Base-by-base conservation (phyloP, 1,139 yeast species). In the Wickerhamomyces sp. region DNA sequence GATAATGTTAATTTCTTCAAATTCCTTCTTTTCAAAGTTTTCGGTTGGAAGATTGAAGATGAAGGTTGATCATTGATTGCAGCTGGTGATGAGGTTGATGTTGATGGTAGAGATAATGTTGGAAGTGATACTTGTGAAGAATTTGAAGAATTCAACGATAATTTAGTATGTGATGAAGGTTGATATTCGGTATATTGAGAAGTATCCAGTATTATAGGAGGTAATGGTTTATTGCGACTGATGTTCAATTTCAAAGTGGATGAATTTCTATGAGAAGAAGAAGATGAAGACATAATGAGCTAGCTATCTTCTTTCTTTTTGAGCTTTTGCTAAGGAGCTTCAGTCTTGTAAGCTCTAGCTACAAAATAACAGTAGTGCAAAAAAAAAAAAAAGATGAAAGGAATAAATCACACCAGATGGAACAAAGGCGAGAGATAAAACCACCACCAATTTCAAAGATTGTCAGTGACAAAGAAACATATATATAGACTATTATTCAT, bases 11-110 rank as follows among this genome's bases (percentile, higher is more conserved):
- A 71, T 51, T 85, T 76, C 62, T 89, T 89, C 61, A 85, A 71
- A 62, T 89, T 89, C 55, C 85, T 79, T 46, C 96, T 74, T 52
- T 78, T 79, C 50, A 88, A 65, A 6, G 93, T 74, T 60, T 79
- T 84, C 36, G 82, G 67, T 56, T 69, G 76, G 63, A 65, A 76
- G 39, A 60, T 57, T 8, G 60, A 48, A 3, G 56, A 42, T 4
- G 47, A 40, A 41, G 49, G 32, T 27, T 42, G 27, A 11, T 18
- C 23, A 18, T 18, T 18, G 23, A 18, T 18, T 18, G 23, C 23
- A 18, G 23, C 23, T 18, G 47, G 36, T 26, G 56, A 34, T 1
- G 50, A 35, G 11, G 43, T 9, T 15, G 32, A 32, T 13, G 27
- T 33, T 6, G 41, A 32, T 37, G 47, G 43, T 30, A 31, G 43